phyloP scores from a whole-genome alignment of 306 rosid species.

The Urtica urens region DNA sequence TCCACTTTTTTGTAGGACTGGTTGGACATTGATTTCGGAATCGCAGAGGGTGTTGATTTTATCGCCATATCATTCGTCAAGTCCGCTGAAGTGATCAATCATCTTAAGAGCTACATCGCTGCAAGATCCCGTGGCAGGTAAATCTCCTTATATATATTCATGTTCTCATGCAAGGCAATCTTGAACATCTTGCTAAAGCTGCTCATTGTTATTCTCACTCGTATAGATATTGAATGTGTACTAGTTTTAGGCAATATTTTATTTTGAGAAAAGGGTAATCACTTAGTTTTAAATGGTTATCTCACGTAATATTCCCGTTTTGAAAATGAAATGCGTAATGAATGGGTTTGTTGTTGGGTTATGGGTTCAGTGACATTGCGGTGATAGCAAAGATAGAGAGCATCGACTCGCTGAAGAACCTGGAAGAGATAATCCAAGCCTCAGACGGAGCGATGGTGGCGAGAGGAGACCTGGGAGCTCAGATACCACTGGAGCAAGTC shows the following conservation, averaged over 20 bases:
- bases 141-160: neutral
- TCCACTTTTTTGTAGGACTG: constrained; percentile 57
- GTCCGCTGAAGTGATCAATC: constrained; percentile 96
- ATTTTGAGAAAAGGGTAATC: neutral
- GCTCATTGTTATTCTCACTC: neutral
- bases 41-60: constrained; percentile 92
- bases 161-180: neutral
- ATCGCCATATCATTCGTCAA: constrained; percentile 93
- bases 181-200: no score
- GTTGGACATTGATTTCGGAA: constrained; percentile 98
- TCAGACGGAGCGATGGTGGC: constrained; percentile 99
- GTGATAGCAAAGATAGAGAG: constrained; percentile 96
- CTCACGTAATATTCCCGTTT: no score
- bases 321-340: no score
- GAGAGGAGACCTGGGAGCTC: constrained; percentile 97
- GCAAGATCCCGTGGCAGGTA: constrained; percentile 83
- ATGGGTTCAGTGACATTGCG: constrained; percentile 58
- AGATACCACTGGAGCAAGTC: constrained; percentile 94
- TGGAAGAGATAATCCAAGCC: constrained; percentile 83
- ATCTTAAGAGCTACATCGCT: constrained; percentile 94
- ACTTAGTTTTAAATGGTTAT: neutral
- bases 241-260: no score
- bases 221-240: no score
- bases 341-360: constrained; percentile 9
- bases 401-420: constrained; percentile 82